Percentiles rank a stretch among this genome's conserved stretches.
Conservation (phyloP, 176 grass and related monocot genomes). For the Alopecurus myosuroides region DNA sequence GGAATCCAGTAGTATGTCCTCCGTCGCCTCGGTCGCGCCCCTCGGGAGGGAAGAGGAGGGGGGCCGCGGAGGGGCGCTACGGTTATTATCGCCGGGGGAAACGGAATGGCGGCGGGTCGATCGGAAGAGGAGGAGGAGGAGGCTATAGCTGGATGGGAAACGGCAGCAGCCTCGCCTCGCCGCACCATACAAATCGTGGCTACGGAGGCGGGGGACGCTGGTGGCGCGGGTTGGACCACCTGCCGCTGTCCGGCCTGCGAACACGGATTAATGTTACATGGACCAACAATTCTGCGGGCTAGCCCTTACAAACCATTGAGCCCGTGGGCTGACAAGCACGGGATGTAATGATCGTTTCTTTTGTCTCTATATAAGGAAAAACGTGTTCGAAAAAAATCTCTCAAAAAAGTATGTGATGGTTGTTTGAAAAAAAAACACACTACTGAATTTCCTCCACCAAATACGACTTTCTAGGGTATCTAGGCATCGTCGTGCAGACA, state of each 20-base stretch:
- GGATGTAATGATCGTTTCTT: too few species aligned
- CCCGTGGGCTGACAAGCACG: background rate
- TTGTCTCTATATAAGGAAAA: too few species aligned
- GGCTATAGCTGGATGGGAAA: slow-evolving; percentile 5
- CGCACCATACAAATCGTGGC: slow-evolving; percentile 22
- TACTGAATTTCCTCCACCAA: too few species aligned
- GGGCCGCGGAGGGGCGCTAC: background rate
- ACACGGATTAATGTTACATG: background rate
- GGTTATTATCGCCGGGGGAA: background rate
- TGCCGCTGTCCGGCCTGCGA: background rate
- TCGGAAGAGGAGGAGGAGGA: background rate
- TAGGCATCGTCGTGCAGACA: too few species aligned
- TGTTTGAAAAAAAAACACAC: too few species aligned
- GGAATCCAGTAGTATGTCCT: background rate
- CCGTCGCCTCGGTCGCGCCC: background rate
- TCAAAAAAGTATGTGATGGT: too few species aligned
- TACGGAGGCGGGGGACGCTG: background rate
- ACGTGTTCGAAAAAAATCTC: too few species aligned
- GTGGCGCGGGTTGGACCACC: background rate
- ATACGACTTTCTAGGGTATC: too few species aligned
- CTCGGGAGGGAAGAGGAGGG: background rate
- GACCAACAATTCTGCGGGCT: background rate
- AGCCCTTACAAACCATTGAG: too few species aligned
- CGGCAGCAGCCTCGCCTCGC: slow-evolving; percentile 4
- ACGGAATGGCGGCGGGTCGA: background rate